These are phyloP conservation scores for Yamadazyma endophytica DNA, from an alignment of 805 yeast genomes.

Conservation along the genomic window DNA sequence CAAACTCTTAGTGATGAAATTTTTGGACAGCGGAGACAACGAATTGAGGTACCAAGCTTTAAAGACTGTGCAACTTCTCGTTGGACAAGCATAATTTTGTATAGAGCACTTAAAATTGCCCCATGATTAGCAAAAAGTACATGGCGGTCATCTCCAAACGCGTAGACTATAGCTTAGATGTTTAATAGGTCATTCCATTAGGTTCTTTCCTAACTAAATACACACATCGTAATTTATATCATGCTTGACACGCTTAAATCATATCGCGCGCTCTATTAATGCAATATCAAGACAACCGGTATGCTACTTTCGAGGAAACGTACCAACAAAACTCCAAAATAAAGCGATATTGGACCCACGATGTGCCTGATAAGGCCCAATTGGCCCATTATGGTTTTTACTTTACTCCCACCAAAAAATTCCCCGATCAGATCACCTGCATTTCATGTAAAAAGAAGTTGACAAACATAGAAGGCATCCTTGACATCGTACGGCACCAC, in stretches of 20 bases:
- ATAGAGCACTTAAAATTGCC: too few species aligned
- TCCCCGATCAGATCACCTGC: conserved; percentile 53
- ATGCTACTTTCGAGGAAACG: conserved; percentile 16
- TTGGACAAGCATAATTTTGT: conserved; percentile 53
- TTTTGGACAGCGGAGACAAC: conserved; percentile 72
- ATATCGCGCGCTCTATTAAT: conserved; percentile 5
- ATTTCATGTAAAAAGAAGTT: conserved; percentile 46
- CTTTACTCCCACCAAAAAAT: conserved; percentile 47
- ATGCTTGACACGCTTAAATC: too few species aligned
- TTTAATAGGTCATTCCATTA: too few species aligned
- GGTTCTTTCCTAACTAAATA: too few species aligned
- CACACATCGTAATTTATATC: too few species aligned
- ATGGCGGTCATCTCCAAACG: too few species aligned
- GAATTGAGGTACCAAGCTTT: conserved; percentile 93
- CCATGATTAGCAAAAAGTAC: too few species aligned
- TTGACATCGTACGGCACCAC: conserved; percentile 16
- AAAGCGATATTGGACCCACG: conserved; percentile 18
- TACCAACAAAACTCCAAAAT: conserved; percentile 10
- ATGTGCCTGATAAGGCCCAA: conserved; percentile 11
- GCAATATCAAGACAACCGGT: conserved; percentile 19
- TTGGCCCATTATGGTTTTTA: conserved; percentile 60
- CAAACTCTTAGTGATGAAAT: conserved; percentile 78
- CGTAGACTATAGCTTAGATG: too few species aligned
- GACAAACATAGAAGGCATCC: conserved; percentile 15
- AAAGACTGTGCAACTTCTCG: conserved; percentile 90